Evolutionary conservation across 2,329 filamentous ascomycete species (phyloP), one percentile per base, ranked within the genome.

Genomic region (Alternaria conjuncta): DNA sequence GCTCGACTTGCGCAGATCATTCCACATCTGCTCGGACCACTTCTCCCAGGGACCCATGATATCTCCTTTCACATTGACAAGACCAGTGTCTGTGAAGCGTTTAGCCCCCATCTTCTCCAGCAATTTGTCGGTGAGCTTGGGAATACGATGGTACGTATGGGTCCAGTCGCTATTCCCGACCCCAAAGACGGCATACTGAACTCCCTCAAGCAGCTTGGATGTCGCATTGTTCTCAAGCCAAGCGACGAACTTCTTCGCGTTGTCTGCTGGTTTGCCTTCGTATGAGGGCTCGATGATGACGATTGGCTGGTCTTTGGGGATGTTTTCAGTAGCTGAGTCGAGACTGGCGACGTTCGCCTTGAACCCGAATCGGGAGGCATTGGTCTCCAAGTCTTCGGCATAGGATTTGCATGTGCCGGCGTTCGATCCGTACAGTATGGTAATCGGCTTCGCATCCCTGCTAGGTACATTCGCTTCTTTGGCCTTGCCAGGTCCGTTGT

Each of bases 341-440:
- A 94, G 78, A 1, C 85, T 83, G 89, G 47, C 55, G 32, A 62
- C 32, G 21, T 44, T 59, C 21, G 60, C 60, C 12, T 59, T 59
- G 49, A 62, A 93, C 0, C 91, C 91, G 68, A 88, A 87, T 4
- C 77, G 76, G 2, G 82, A 71, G 0, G 90, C 90, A 71, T 88
- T 86, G 9, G 84, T 82, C 0, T 88, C 89, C 11, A 93, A 76
- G 26, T 86, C 83, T 65, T 90, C 86, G 1, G 91, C 88, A 49
- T 93, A 84, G 1, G 88, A 84, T 76, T 93, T 89, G 75, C 91
- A 94, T 2, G 91, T 94, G 0, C 91, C 91, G 2, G 88, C 89
- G 73, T 93, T 92, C 18, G 89, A 91, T 3, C 92, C 92, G 72
- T 92, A 94, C 46, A 89, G 86, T 20, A 94, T 86, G n/a, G 86